Evolutionary conservation across 257 asterid species (phyloP).

Genomic region (Solanum dulcamara): DNA sequence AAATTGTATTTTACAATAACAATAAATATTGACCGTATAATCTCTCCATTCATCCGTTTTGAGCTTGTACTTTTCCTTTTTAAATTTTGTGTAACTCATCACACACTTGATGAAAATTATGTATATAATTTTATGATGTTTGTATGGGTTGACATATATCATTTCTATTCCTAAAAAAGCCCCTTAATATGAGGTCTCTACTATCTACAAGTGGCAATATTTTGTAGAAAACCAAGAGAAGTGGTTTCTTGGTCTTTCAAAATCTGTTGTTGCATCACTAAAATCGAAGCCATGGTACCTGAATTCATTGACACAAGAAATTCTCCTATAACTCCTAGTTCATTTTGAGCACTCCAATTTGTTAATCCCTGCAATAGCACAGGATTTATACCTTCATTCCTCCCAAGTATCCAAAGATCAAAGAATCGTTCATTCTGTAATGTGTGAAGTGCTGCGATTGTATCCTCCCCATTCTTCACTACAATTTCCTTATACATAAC

Average conservation of each 20-base stretch:
- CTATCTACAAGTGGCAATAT: not conserved
- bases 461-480: slow-evolving; percentile 67
- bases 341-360: slow-evolving; percentile 42
- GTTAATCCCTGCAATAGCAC: slow-evolving; percentile 49
- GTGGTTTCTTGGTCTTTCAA: slow-evolving; percentile 37
- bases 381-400: slow-evolving; percentile 55
- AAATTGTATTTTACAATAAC: not conserved
- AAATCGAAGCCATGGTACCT: slow-evolving; percentile 34
- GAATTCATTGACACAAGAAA: slow-evolving; percentile 46
- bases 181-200: not conserved
- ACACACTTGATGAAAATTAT: not conserved
- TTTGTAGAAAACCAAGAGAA: not conserved
- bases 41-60: not conserved
- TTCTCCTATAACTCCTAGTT: slow-evolving; percentile 74
- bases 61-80: not conserved
- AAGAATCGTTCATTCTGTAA: slow-evolving; percentile 20
- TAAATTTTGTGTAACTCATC: not conserved
- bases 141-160: not conserved
- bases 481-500: slow-evolving; percentile 57
- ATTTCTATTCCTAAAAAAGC: not conserved
- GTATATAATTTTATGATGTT: not conserved
- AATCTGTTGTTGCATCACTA: slow-evolving; percentile 69
- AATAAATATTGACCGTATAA: not conserved
- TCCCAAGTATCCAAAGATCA: slow-evolving; percentile 69
- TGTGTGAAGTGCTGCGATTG: slow-evolving; percentile 49